Evolutionary conservation across 2,329 filamentous ascomycete genomes (phyloP), one percentile per base, ranked within the genome.

Genomic region (Endocalyx cinctus): DNA sequence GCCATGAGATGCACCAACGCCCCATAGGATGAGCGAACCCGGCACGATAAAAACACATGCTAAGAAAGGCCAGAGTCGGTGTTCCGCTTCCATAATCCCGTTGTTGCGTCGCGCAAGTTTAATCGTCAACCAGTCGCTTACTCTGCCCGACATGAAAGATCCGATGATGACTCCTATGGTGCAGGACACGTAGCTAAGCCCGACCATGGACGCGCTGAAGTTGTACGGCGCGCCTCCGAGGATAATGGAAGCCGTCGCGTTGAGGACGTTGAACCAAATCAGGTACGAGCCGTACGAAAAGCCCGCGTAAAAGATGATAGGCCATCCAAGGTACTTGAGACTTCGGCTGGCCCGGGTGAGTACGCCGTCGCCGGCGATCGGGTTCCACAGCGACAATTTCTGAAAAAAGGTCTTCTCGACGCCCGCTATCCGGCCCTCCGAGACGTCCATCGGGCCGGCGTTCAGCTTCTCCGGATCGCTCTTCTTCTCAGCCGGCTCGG

Each of bases 281-380:
- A 63, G 47, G n/a, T 60, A 59, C 0, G 55, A 54, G 2, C 60
- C 59, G 27, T 63, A 63, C 1, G 62, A 54, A 57, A 65, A 0
- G 46, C 44, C 3, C 63, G 44, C 18, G 57, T 29, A 7, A 31
- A 14, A 23, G 6, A 11, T 5, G 12, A 20, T 11, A 23, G 17
- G 18, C 7, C 12, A 17, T 16, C 6, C n/a, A 16, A 12, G 18
- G 16, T 23, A 17, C 5, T 20, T 6, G 16, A 23, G 8, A 23
- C n/a, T n/a, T 8, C 20, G 8, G 20, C n/a, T 23, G 20, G 8
- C 20, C 8, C 8, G 20, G 20, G 20, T 8, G 20, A 8, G n/a
- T 23, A 8, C 20, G 8, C n/a, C 20, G n/a, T n/a, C n/a, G n/a
- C n/a, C n/a, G n/a, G n/a, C n/a, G n/a, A 23, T 23, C 8, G 8